These are phyloP conservation scores for Rhynchosporium graminicola DNA, from an alignment of 2,329 filamentous ascomycete species.

Conservation along the genomic window DNA sequence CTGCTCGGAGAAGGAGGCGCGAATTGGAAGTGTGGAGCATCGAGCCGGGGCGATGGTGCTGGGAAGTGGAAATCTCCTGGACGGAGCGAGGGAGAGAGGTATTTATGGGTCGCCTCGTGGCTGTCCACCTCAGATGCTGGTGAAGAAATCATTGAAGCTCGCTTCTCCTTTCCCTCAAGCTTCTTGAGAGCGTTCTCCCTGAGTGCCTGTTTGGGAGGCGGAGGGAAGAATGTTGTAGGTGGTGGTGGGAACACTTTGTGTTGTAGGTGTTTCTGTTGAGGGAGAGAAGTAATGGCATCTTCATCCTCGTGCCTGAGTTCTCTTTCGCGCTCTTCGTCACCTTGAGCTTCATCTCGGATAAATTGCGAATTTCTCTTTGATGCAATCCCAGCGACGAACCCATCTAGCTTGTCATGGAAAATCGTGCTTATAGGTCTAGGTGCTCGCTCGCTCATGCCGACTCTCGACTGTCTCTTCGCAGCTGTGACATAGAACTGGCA, in stretches of 20 bases:
- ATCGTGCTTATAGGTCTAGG: conserved; percentile 69
- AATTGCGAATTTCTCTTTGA: conserved; percentile 83
- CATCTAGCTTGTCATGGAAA: conserved; percentile 85
- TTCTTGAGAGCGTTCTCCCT: conserved; percentile 49
- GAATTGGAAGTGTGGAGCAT: conserved; percentile 60
- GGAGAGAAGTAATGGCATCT: conserved; percentile 80
- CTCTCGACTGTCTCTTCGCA: conserved; percentile 51
- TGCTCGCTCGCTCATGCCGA: conserved; percentile 45
- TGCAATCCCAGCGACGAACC: conserved; percentile 82
- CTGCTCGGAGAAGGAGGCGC: conserved; percentile 50
- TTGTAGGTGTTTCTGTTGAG: conserved; percentile 65
- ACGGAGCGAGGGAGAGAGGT: conserved; percentile 31
- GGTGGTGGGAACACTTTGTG: conserved; percentile 46
- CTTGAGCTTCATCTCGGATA: conserved; percentile 78
- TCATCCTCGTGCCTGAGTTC: conserved; percentile 81
- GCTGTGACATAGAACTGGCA: conserved; percentile 95
- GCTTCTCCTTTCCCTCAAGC: conserved; percentile 49
- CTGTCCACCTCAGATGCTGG: conserved; percentile 31
- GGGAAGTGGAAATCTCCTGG: conserved; percentile 57
- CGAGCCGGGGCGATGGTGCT: conserved; percentile 48
- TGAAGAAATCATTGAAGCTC: conserved; percentile 19
- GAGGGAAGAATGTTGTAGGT: conserved; percentile 36
- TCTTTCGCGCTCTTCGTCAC: conserved; percentile 75
- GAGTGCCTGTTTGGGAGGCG: conserved; percentile 35
- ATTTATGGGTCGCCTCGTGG: conserved; percentile 45